These are phyloP conservation scores for Lactifluus subvellereus DNA, from an alignment of 768 basidiomycete species.

Conservation along the genomic window DNA sequence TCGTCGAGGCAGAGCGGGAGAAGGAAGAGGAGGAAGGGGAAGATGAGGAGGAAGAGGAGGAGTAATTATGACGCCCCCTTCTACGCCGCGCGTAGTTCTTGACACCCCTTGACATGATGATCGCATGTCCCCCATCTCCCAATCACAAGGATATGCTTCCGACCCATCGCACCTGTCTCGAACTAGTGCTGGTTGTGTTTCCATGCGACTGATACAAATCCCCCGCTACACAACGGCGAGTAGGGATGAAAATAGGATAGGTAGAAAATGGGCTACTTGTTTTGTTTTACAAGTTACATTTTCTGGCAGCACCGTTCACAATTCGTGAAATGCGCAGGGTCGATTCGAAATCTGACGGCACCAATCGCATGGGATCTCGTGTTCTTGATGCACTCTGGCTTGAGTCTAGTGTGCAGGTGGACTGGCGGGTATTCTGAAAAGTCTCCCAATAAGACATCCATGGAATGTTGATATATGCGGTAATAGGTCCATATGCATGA, in stretches of 20 bases:
- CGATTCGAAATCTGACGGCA: not conserved
- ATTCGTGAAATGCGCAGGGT: not conserved
- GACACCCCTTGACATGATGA: constrained; percentile 9
- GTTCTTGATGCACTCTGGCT: not conserved
- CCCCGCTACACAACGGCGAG: not conserved
- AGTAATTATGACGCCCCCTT: constrained; percentile 10
- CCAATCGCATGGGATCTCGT: not conserved
- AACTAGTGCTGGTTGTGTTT: not conserved
- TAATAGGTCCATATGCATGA: not conserved
- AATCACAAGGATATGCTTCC: constrained; percentile 11
- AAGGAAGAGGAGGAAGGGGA: constrained; percentile 71
- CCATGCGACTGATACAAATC: not conserved
- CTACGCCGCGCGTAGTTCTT: constrained; percentile 12
- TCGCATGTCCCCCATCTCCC: constrained; percentile 1
- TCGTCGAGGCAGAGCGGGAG: constrained; percentile 71
- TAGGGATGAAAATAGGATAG: not conserved
- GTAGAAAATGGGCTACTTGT: not conserved
- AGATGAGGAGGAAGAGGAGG: constrained; percentile 51
- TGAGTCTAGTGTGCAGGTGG: not conserved
- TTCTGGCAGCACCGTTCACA: not conserved
- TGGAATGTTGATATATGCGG: not conserved
- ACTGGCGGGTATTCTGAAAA: too few species aligned
- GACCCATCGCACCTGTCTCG: not conserved
- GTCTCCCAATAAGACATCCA: not conserved
- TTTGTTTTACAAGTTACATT: not conserved